A percentile compares a stretch with the other conserved stretches of the same genome.
Evolutionary conservation across 2,329 filamentous ascomycete species (phyloP).

Genomic region (Pseudocercospora pini-densiflorae): DNA sequence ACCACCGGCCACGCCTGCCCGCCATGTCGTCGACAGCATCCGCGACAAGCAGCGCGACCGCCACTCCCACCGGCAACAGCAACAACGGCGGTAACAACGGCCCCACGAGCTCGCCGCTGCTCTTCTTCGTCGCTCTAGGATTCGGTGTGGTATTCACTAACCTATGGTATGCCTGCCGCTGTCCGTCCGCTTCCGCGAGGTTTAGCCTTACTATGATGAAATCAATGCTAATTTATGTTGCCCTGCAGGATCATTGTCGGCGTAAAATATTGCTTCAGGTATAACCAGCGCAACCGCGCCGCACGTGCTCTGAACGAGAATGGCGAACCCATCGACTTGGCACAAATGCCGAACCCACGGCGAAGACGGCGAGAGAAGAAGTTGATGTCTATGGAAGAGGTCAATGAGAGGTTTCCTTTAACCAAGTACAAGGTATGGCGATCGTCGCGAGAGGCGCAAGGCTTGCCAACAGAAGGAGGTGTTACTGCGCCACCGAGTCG

Average conservation of each 20-base stretch:
- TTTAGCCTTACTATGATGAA: slow-evolving; percentile 3
- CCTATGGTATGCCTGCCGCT: slow-evolving; percentile 68
- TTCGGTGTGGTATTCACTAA: slow-evolving; percentile 99
- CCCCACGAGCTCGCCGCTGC: slow-evolving; percentile 72
- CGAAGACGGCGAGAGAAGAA: slow-evolving; percentile 89
- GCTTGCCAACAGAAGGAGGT: slow-evolving; percentile 81
- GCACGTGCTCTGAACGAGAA: slow-evolving; percentile 77
- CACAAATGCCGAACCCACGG: slow-evolving; percentile 82
- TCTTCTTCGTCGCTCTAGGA: slow-evolving; percentile 94
- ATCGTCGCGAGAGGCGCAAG: slow-evolving; percentile 78
- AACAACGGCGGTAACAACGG: slow-evolving; percentile 40
- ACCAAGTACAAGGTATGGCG: slow-evolving; percentile 98
- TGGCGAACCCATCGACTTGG: slow-evolving; percentile 81
- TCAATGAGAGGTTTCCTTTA: slow-evolving; percentile 95
- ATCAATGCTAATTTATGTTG: slow-evolving; percentile 25
- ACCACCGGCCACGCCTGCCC: background rate
- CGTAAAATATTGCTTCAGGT: slow-evolving; percentile 98
- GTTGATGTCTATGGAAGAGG: slow-evolving; percentile 98
- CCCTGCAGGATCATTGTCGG: slow-evolving; percentile 91
- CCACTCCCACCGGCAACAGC: slow-evolving; percentile 8
- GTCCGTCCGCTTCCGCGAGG: slow-evolving; percentile 14
- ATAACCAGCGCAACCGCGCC: slow-evolving; percentile 90
- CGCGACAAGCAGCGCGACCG: slow-evolving; percentile 14
- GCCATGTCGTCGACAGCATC: slow-evolving; percentile 11
- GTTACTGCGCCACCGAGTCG: slow-evolving; percentile 76